Evolutionary conservation across 495 filamentous ascomycete genomes (phyloP).

Genomic region (Lasiosphaeriaceae sp.): DNA sequence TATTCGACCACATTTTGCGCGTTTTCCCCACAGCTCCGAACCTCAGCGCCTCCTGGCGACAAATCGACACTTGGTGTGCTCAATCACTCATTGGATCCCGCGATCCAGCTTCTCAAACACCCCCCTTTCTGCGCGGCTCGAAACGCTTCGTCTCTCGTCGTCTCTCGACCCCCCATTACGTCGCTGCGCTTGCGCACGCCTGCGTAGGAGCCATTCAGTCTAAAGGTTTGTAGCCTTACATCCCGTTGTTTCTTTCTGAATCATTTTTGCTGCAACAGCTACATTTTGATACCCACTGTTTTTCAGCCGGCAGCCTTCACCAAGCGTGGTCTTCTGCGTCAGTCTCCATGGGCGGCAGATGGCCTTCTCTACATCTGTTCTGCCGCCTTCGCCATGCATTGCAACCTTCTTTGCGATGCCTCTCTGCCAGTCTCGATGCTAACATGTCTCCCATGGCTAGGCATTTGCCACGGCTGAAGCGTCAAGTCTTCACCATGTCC

Average conservation of each 20-base stretch:
- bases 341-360: not conserved
- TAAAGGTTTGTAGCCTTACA: slow-evolving; percentile 9
- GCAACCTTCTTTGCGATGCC: slow-evolving; percentile 22
- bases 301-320: not conserved
- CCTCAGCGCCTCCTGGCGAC: slow-evolving; percentile 10
- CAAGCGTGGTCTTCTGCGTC: not conserved
- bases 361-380: not conserved
- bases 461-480: slow-evolving; percentile 30
- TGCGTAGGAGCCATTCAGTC: not conserved
- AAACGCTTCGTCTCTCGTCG: slow-evolving; percentile 7
- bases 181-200: slow-evolving; percentile 10
- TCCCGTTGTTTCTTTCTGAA: slow-evolving; percentile 1
- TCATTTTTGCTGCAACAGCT: not conserved
- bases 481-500: slow-evolving; percentile 42
- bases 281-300: too few species aligned
- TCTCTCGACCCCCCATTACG: slow-evolving; percentile 5
- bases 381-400: slow-evolving; percentile 24
- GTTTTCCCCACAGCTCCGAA: too few species aligned
- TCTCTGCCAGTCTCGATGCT: slow-evolving; percentile 21
- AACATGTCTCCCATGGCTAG: slow-evolving; percentile 37
- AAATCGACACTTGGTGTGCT: slow-evolving; percentile 3
- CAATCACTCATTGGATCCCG: slow-evolving; percentile 26
- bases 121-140: slow-evolving; percentile 13
- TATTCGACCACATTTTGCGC: too few species aligned
- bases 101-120: slow-evolving; percentile 21